Percentiles rank a stretch among this genome's conserved stretches.
These are phyloP conservation scores for Candida loeiensis DNA, from an alignment of 805 yeast species.

Conservation along the genomic window DNA sequence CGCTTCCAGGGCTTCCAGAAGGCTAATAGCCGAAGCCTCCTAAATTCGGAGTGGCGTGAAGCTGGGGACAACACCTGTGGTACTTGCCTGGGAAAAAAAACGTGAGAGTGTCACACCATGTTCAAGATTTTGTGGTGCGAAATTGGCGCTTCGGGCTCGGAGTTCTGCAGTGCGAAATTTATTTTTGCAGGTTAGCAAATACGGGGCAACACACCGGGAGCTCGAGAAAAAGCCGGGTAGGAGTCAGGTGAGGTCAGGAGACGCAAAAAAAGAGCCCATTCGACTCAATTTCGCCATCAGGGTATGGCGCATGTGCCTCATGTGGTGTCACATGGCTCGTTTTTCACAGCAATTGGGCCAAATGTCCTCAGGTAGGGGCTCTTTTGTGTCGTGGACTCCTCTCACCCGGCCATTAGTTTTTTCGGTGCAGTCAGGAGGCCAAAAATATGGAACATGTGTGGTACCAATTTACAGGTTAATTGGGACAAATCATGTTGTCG, in stretches of 20 bases:
- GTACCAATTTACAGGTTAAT: constrained; percentile 3
- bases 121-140: neutral
- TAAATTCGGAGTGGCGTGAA: neutral
- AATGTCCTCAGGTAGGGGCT: neutral
- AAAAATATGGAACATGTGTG: neutral
- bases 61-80: neutral
- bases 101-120: neutral
- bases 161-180: constrained; percentile 12
- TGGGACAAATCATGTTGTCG: constrained; percentile 3
- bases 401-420: constrained; percentile 7
- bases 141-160: constrained; percentile 13
- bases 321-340: neutral
- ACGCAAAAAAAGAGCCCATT: neutral
- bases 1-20: no score
- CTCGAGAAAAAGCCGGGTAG: constrained; percentile 3
- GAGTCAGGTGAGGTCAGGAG: constrained; percentile 2
- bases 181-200: constrained; percentile 7
- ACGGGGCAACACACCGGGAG: constrained; percentile 3
- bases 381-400: constrained; percentile 9
- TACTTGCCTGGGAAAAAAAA: neutral
- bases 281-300: neutral
- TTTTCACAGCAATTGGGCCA: neutral
- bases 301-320: neutral
- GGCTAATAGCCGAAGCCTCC: no score
- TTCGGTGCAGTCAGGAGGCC: neutral